These are phyloP conservation scores for Penicillium paxilli DNA, from an alignment of 495 filamentous ascomycete species.

Conservation along the genomic window DNA sequence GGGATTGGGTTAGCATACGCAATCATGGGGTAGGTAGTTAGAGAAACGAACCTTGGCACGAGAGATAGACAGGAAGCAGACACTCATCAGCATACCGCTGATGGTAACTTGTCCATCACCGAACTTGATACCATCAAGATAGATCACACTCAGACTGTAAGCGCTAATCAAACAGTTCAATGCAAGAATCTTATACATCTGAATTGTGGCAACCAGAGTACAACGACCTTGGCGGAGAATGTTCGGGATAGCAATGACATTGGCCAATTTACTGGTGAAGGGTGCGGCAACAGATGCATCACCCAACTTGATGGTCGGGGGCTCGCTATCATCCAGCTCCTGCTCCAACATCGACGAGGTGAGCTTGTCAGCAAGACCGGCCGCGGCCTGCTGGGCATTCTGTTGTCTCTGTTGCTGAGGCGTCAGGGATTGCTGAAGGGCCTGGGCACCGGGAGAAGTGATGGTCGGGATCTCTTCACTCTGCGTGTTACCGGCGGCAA, in stretches of 20 bases:
- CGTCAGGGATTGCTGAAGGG: conserved; percentile 58
- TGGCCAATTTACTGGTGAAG: conserved; percentile 96
- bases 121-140: conserved; percentile 98
- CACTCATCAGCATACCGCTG: conserved; percentile 99
- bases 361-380: conserved; percentile 82
- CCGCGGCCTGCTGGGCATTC: conserved; percentile 67
- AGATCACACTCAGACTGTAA: conserved; percentile 94
- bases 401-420: conserved; percentile 62
- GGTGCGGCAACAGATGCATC: conserved; percentile 97
- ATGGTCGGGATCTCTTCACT: conserved; percentile 65
- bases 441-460: conserved; percentile 69
- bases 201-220: conserved; percentile 95
- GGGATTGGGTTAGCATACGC: conserved; percentile 21
- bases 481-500: conserved; percentile 34
- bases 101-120: conserved; percentile 98
- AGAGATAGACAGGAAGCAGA: conserved; percentile 97
- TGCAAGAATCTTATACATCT: conserved; percentile 99
- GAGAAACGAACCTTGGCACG: conserved; percentile 70
- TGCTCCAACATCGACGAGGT: conserved; percentile 86
- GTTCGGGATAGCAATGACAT: conserved; percentile 96
- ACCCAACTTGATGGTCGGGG: conserved; percentile 93
- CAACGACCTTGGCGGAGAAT: conserved; percentile 97
- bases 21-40: background rate
- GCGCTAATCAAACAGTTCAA: conserved; percentile 98
- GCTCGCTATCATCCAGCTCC: conserved; percentile 85